These are phyloP conservation scores for Pistacia vera DNA, from an alignment of 345 rosid species.

Conservation along the genomic window DNA sequence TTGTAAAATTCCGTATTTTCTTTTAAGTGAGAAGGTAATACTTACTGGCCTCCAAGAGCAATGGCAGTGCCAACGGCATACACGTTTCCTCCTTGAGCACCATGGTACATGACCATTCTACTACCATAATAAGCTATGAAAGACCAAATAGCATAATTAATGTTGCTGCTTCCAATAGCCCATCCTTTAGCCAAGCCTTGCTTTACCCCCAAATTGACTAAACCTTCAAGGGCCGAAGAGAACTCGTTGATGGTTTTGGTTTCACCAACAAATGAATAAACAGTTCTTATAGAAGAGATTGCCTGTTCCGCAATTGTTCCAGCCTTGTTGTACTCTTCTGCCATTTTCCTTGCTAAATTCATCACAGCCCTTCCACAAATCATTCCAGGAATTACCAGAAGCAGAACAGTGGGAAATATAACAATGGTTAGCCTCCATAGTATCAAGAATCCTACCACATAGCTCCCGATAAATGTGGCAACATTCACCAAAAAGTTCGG, in stretches of 20 bases:
- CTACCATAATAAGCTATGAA: conserved; percentile 70
- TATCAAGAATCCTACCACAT: conserved; percentile 54
- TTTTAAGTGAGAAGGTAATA: not conserved
- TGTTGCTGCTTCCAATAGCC: conserved; percentile 65
- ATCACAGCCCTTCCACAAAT: conserved; percentile 72
- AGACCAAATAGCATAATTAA: conserved; percentile 65
- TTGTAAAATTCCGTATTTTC: no score
- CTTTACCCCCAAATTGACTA: conserved; percentile 58
- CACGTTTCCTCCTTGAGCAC: conserved; percentile 68
- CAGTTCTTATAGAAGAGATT: conserved; percentile 78
- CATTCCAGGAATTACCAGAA: conserved; percentile 76
- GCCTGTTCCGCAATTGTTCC: conserved; percentile 78
- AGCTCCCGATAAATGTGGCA: conserved; percentile 55
- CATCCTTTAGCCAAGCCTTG: conserved; percentile 72
- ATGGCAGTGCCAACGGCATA: conserved; percentile 50
- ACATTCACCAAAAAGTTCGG: conserved; percentile 70
- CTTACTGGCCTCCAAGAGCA: conserved; percentile 74
- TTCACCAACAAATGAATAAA: conserved; percentile 77
- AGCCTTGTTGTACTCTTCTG: conserved; percentile 70
- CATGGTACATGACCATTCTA: conserved; percentile 75
- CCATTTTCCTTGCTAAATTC: conserved; percentile 56
- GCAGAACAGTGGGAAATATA: conserved; percentile 59
- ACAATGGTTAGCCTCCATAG: conserved; percentile 76
- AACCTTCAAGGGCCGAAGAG: conserved; percentile 55
- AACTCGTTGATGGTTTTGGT: conserved; percentile 47